phyloP scores from a whole-genome alignment of 495 filamentous ascomycete species.

The Lentithecium fluviatile region DNA sequence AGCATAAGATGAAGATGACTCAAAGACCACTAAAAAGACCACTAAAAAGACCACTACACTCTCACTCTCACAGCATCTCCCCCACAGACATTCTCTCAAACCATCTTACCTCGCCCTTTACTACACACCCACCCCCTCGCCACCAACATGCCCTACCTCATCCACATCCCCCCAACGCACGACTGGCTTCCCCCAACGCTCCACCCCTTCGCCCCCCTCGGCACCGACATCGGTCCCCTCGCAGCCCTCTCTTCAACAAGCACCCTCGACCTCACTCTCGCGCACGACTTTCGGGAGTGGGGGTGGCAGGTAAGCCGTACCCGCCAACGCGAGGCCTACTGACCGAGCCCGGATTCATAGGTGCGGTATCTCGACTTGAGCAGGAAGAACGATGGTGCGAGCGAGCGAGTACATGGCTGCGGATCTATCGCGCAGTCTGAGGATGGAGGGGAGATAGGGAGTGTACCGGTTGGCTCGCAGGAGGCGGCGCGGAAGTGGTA shows the following conservation, averaged over 20 bases:
- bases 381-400: not conserved
- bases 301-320: not conserved
- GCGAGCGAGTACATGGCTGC: not conserved
- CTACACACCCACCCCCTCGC: too few relatives aligned
- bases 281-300: not conserved
- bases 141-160: not conserved
- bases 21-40: too few relatives aligned
- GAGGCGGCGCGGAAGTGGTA: not conserved
- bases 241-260: not conserved
- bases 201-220: not conserved
- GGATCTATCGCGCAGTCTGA: not conserved
- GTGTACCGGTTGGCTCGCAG: too few relatives aligned
- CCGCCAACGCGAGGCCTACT: not conserved
- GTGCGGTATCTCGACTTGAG: not conserved
- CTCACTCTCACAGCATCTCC: too few relatives aligned
- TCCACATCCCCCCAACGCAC: not conserved
- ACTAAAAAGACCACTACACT: too few relatives aligned
- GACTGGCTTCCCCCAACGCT: not conserved
- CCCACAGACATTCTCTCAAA: too few relatives aligned
- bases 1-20: too few relatives aligned
- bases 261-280: slow-evolving; percentile 1
- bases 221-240: slow-evolving; percentile 20
- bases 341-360: not conserved
- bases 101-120: too few relatives aligned
- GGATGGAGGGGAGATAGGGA: not conserved